Evolutionary conservation across 371 early-diverging fungal genomes (phyloP), one percentile per base, ranked within the genome.

Genomic region (Modicella reniformis): DNA sequence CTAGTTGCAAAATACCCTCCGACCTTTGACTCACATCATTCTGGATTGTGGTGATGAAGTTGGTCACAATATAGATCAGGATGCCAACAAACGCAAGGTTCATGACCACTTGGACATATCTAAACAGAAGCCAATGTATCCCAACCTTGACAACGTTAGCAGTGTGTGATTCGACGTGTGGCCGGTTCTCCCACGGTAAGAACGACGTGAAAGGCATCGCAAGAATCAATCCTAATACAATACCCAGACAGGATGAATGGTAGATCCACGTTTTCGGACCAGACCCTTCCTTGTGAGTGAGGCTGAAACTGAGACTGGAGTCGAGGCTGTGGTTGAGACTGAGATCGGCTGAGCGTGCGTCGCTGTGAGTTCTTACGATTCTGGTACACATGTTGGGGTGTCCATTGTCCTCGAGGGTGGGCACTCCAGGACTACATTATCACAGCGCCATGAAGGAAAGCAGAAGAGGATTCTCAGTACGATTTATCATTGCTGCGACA

Each of bases 241-340:
- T 77, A 77, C 79, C 79, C 79, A 2, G 79, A 55, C n/a, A 77
- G 19, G 26, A 77, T 77, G 28, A 53, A 77, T 2, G 79, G 79
- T 41, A 77, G 56, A 32, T 77, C 79, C 10, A 77, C 73, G 30
- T 77, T 77, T 49, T 77, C 79, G 29, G 72, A 59, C 79, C 79
- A 77, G 4, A 47, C 62, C 51, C 76, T 58, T 12, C 71, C 52
- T 23, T 62, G 63, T 25, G 56, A 19, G n/a, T 40, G 51, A 15
- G 59, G 51, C 28, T 52, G 63, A 34, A n/a, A 17, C 17, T 59
- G 59, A 12, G 37, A 37, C 37, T 37, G 37, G 37, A 13, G 37
- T 37, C 37, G 37, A 21, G 19, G 33, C 37, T 25, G 28, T 8
- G 32, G 44, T 34, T 53, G 53, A 30, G 51, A 21, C 41, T 28